Conservation (phyloP, 2,329 filamentous ascomycete species). For the Aspergillus sp. region DNA sequence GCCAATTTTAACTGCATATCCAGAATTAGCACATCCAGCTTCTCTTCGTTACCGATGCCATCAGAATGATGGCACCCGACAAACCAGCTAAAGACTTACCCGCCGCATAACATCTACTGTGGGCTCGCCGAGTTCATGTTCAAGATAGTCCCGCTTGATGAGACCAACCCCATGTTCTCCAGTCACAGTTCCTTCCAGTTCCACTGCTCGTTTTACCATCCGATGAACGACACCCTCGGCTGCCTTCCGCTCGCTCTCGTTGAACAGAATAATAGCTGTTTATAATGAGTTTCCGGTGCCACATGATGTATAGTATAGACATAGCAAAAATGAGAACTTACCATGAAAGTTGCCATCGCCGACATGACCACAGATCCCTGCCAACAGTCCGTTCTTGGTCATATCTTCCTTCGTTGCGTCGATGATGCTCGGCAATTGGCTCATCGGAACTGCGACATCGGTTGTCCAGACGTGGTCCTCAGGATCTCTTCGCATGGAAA, state of each 20-base stretch:
- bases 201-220: slow-evolving; percentile 62
- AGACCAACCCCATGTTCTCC: slow-evolving; percentile 65
- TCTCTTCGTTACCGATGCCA: background rate
- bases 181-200: slow-evolving; percentile 64
- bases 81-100: slow-evolving; percentile 30
- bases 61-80: background rate
- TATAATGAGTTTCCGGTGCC: background rate
- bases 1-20: slow-evolving; percentile 51
- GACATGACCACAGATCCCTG: slow-evolving; percentile 63
- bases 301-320: background rate
- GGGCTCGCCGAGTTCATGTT: slow-evolving; percentile 52
- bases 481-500: slow-evolving; percentile 53
- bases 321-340: slow-evolving; percentile 19
- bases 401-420: slow-evolving; percentile 61
- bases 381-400: slow-evolving; percentile 52
- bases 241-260: slow-evolving; percentile 47
- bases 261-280: slow-evolving; percentile 54
- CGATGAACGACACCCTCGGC: slow-evolving; percentile 55
- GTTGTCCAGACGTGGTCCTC: slow-evolving; percentile 66
- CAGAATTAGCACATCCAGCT: slow-evolving; percentile 10
- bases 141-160: slow-evolving; percentile 58
- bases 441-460: slow-evolving; percentile 71
- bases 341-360: slow-evolving; percentile 69
- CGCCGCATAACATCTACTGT: slow-evolving; percentile 59
- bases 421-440: slow-evolving; percentile 62